A percentile compares a stretch with the other conserved stretches of the same genome.
Conservation (phyloP, 164 flowering plant genomes). For the Magnolia changhungtana region DNA sequence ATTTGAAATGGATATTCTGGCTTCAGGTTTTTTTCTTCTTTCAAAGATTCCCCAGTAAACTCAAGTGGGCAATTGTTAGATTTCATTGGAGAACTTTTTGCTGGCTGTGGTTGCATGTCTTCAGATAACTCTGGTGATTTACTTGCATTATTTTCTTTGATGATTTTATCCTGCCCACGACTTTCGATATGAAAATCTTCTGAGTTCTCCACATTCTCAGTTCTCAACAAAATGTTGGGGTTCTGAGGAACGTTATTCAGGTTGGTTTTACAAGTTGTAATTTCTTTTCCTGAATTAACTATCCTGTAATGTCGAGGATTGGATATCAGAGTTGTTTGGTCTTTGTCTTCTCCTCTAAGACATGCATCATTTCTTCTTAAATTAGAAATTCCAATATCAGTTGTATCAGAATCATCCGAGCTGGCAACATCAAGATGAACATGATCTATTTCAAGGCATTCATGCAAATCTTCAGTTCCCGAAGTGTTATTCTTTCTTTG, state of each 20-base stretch:
- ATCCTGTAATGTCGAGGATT: constrained; percentile 12
- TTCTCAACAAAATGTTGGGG: neutral
- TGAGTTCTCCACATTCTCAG: neutral
- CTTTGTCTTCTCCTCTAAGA: constrained; percentile 21
- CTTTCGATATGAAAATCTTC: neutral
- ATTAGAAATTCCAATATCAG: constrained; percentile 24
- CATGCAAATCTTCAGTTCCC: constrained; percentile 41
- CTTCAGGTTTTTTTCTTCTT: constrained; percentile 19
- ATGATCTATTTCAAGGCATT: constrained; percentile 63
- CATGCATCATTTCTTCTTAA: constrained; percentile 6
- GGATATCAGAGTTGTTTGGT: constrained; percentile 18
- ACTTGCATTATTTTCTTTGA: neutral
- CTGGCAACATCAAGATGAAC: constrained; percentile 46
- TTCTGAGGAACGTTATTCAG: neutral
- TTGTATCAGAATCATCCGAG: constrained; percentile 63
- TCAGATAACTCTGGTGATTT: neutral
- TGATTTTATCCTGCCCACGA: neutral
- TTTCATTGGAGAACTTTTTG: neutral
- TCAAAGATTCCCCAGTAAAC: constrained; percentile 17
- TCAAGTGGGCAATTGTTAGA: constrained; percentile 34
- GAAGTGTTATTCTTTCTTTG: constrained; percentile 26
- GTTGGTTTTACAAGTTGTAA: neutral
- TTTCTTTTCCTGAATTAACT: neutral
- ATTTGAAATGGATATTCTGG: constrained; percentile 12
- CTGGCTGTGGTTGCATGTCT: neutral